Evolutionary conservation across 805 yeast species (phyloP), one percentile per base, ranked within the genome.

Genomic region (Candida suzukii): DNA sequence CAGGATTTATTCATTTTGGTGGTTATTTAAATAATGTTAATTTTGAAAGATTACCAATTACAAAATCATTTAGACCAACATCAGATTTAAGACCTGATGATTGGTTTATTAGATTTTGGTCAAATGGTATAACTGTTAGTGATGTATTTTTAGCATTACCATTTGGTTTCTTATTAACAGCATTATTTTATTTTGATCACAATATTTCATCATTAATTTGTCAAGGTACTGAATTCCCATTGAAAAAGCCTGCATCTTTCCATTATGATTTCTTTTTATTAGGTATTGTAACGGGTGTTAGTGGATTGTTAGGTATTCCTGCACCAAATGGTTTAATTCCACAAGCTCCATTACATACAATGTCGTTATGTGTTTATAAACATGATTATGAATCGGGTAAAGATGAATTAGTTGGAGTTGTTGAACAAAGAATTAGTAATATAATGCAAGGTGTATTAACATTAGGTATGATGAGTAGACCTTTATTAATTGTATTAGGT

Each of bases 311-410:
- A 11, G 99, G 98, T 0, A 71, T 93, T 2, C 99, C 98, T 0
- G 88, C 97, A 2, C 98, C 98, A 0, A 93, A 93, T 61, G 99
- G 99, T 0, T 68, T 91, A 26, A 91, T 91, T 35, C 99, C 99
- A 1, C 99, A 91, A 60, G 98, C 99, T 0, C 98, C 98, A 2
- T 57, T 93, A 28, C 99, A 91, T 52, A 88, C 98, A 0, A 75
- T 73, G 33, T 77, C 96, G 0, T 62, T 91, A 25, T 73, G 87
- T 33, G 78, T 84, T 13, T 70, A 71, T 47, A 71, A 72, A 39
- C 57, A 58, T 39, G 60, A 63, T 40, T 53, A 54, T 43, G 50
- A 42, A 5, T 57, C 59, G 10, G 65, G 66, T 13, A 40, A 44
- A 14, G 55, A 56, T 26, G 49, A 39, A 18, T 67, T 75, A 1